Evolutionary conservation across 2,329 filamentous ascomycete species (phyloP), one percentile per base, ranked within the genome.

Genomic region (Tetracladium maxilliforme): DNA sequence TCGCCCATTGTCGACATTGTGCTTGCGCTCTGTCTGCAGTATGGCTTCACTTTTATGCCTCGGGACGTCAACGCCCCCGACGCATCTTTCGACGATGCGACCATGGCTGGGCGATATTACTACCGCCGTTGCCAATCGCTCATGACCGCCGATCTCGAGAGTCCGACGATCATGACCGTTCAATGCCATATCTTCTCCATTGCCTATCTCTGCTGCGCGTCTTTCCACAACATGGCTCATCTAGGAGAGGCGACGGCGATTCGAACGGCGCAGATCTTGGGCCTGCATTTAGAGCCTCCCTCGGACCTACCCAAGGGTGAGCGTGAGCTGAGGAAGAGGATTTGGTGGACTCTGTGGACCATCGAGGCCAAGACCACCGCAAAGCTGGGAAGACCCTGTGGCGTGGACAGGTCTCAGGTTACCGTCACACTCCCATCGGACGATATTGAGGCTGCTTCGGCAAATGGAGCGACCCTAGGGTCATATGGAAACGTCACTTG

Each of bases 1-100:
- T 67, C 61, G 3, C 50, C 62, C 3, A 44, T 67, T 1, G 56
- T 61, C 2, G 63, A 67, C 29, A 64, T 66, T 14, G 41, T 65
- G 16, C 38, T 67, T n/a, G 62, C 62, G 0, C 28, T 66, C 7
- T 60, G 56, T 31, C 57, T 67, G 46, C 61, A 66, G 38, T 54
- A 56, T 20, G 51, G 52, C 10, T 39, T 51, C 6, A 32, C 42
- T 6, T 35, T 36, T 26, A 6, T 42, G 14, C 26, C 33, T n/a
- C 28, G 21, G 24, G 13, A 19, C 24, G 14, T 11, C 7, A 28
- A 7, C 15, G 21, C 14, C 23, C 11, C 30, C 3, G 27, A 32
- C 21, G 28, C 39, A 6, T 33, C 41, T 11, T 27, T 19, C 10
- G 36, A 49, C 17, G 45, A 54, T 33, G 34, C 45, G 8, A 48